Evolutionary conservation across 2,329 filamentous ascomycete genomes (phyloP), one percentile per base, ranked within the genome.

Genomic region (Tolypocladium guangdongense): DNA sequence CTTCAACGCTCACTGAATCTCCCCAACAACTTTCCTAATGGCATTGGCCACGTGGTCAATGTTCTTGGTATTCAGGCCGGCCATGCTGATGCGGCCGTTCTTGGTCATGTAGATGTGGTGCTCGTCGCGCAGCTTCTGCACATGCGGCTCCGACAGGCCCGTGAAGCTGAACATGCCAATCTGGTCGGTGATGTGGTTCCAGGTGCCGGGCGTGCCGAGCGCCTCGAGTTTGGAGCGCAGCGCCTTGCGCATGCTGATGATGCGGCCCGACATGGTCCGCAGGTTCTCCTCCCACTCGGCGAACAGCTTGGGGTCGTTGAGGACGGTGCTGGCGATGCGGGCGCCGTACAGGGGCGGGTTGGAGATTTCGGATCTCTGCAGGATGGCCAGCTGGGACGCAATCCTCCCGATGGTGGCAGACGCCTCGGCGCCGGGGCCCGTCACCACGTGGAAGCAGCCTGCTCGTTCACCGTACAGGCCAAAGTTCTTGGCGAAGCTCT

Each of bases 161-260:
- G 89, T 95, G 70, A 95, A 99, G 70, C 86, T 92, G 75, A 99
- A 99, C 93, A 99, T 99, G 74, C 93, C 93, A 67, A 99, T 99
- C 79, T 99, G 93, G 64, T 95, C 88, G 18, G 91, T 96, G 68
- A 99, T 95, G 74, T 99, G 93, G 66, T 91, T 89, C 93, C 93
- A 99, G 16, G 81, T 87, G 35, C 92, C 92, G 0, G 92, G 92
- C 0, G 93, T 96, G 33, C 82, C 83, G 55, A 92, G 80, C 65
- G 84, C 82, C 73, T 97, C 92, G 12, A 99, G 82, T 71, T 91
- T 89, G 53, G 75, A 73, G 50, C 89, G 82, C 62, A 99, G 75
- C 4, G 81, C 82, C 64, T 82, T 83, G 58, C 93, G 85, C 93
- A 97, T 99, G 66, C 82, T 81, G 60, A 88, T 92, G 75, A 99